Conservation (phyloP, 2,329 filamentous ascomycete species). For the Clonostachys sp. region DNA sequence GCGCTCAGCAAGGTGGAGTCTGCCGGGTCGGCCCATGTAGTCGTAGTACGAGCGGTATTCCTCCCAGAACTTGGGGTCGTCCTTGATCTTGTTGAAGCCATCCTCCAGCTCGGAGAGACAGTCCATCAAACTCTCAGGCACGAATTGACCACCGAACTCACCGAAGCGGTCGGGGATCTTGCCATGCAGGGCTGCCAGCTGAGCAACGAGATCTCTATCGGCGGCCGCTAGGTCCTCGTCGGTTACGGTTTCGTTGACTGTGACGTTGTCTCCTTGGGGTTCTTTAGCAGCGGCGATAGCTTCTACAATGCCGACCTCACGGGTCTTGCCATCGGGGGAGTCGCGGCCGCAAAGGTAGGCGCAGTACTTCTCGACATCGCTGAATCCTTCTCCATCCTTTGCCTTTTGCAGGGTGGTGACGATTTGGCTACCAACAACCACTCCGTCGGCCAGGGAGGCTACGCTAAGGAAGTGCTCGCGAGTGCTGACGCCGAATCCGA, state of each 20-base stretch:
- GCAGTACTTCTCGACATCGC: constrained; percentile 83
- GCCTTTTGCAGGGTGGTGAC: constrained; percentile 64
- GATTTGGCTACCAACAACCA: constrained; percentile 95
- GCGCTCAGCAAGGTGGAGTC: constrained; percentile 82
- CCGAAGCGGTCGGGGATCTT: constrained; percentile 84
- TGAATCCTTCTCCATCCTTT: constrained; percentile 29
- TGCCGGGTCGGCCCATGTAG: constrained; percentile 93
- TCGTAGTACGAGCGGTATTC: constrained; percentile 95
- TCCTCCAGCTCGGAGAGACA: constrained; percentile 86
- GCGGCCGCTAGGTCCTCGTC: constrained; percentile 59
- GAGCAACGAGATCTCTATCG: constrained; percentile 65
- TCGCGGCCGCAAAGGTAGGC: constrained; percentile 56
- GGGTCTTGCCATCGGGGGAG: constrained; percentile 35
- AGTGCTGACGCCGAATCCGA: constrained; percentile 95
- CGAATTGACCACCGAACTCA: constrained; percentile 95
- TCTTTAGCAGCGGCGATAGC: constrained; percentile 51
- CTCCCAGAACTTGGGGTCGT: constrained; percentile 93
- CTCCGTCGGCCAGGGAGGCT: constrained; percentile 80
- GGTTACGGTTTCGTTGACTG: constrained; percentile 56
- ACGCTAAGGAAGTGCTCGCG: constrained; percentile 89
- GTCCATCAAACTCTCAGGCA: constrained; percentile 97
- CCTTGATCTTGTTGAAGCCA: constrained; percentile 82
- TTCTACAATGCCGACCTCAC: constrained; percentile 68
- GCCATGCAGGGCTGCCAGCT: constrained; percentile 77
- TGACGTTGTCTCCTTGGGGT: constrained; percentile 28